Evolutionary conservation across 495 filamentous ascomycete species (phyloP).

Genomic region (Hypoxylon fuscum): DNA sequence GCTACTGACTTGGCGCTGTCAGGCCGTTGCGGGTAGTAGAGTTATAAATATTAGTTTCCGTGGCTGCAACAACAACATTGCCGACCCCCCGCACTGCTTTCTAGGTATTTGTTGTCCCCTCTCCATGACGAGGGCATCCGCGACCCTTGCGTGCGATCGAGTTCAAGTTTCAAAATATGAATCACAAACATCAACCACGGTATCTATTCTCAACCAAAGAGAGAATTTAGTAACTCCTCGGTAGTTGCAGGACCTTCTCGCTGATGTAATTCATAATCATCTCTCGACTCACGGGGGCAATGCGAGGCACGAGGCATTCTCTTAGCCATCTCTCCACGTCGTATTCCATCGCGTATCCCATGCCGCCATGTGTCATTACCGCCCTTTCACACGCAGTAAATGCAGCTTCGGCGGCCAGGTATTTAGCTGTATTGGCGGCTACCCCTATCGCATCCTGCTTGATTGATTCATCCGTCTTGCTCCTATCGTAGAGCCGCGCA

Average conservation of each 20-base stretch:
- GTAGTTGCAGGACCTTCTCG: conserved; percentile 72
- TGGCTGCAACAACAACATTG: too few species aligned
- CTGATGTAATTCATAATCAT: conserved; percentile 85
- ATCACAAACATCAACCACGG: too few species aligned
- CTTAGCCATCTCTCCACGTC: conserved; percentile 81
- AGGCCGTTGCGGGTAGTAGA: too few species aligned
- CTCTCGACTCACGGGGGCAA: conserved; percentile 79
- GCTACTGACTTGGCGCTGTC: conserved; percentile 23
- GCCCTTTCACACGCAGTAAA: conserved; percentile 78
- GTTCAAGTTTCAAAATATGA: too few species aligned
- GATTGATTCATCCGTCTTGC: conserved; percentile 61
- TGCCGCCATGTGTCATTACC: conserved; percentile 73
- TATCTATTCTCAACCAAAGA: background rate
- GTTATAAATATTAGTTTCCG: too few species aligned
- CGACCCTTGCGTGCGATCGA: too few species aligned
- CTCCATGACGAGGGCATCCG: too few species aligned
- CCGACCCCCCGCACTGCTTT: too few species aligned
- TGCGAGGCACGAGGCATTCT: conserved; percentile 77
- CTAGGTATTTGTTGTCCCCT: too few species aligned
- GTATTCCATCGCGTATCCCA: conserved; percentile 82
- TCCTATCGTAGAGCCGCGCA: conserved; percentile 73
- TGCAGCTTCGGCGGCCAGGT: conserved; percentile 80
- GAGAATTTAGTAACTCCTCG: conserved; percentile 58
- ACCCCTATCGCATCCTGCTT: conserved; percentile 72
- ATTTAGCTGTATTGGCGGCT: conserved; percentile 80